Evolutionary conservation across 305 asterid species (phyloP).

Genomic region (Fraxinus paxiana): DNA sequence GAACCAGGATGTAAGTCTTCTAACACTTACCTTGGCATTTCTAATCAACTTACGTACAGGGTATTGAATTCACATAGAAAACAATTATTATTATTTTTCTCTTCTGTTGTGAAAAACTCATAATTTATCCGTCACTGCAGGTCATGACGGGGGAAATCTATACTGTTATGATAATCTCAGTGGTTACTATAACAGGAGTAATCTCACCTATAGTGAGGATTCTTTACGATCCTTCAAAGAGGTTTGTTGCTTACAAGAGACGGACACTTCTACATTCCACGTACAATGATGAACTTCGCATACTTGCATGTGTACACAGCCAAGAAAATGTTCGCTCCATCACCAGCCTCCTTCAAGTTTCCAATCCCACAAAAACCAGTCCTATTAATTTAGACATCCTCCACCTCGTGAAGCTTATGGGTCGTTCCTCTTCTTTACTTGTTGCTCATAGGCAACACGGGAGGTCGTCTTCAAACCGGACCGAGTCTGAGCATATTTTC

Average conservation of each 20-base stretch:
- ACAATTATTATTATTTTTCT: neutral
- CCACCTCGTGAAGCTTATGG: constrained; percentile 57
- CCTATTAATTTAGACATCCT: constrained; percentile 43
- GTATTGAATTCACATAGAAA: neutral
- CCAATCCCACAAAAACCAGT: constrained; percentile 42
- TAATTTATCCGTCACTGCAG: constrained; percentile 30
- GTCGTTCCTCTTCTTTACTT: constrained; percentile 51
- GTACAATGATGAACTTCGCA: constrained; percentile 50
- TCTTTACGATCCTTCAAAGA: constrained; percentile 60
- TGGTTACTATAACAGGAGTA: constrained; percentile 50
- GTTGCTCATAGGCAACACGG: constrained; percentile 36
- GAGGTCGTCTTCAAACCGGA: constrained; percentile 27
- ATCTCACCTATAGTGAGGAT: constrained; percentile 51
- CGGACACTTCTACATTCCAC: constrained; percentile 51
- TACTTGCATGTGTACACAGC: constrained; percentile 51
- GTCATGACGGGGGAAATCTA: constrained; percentile 43
- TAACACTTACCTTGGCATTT: neutral
- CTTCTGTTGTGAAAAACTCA: neutral
- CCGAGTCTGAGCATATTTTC: constrained; percentile 47
- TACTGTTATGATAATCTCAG: constrained; percentile 43
- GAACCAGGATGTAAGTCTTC: constrained; percentile 37
- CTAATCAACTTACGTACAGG: neutral
- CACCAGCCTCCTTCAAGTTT: constrained; percentile 48
- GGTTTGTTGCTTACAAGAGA: constrained; percentile 57
- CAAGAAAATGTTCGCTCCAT: constrained; percentile 48